These are phyloP conservation scores for Didymellaceae sp. DNA, from an alignment of 2,329 filamentous ascomycete genomes.

Conservation along the genomic window DNA sequence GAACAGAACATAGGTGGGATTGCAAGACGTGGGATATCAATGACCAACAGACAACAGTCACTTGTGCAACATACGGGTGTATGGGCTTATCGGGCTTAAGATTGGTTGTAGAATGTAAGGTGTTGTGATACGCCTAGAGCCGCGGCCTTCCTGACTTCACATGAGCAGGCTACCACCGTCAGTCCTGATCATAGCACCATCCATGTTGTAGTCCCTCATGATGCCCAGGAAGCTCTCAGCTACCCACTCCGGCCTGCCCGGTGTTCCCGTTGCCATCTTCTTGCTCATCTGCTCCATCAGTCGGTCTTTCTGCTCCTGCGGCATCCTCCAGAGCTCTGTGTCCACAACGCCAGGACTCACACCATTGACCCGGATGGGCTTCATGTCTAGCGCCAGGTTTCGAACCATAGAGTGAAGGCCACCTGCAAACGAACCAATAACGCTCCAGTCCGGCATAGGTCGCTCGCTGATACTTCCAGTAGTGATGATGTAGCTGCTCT, in stretches of 20 bases:
- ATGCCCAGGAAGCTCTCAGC: constrained; percentile 57
- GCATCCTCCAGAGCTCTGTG: constrained; percentile 52
- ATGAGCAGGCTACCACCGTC: constrained; percentile 48
- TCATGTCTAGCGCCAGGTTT: constrained; percentile 67
- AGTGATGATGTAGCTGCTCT: constrained; percentile 63
- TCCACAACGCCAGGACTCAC: constrained; percentile 63
- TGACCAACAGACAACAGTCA: constrained; percentile 5
- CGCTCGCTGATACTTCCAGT: constrained; percentile 60
- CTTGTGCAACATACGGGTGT: neutral
- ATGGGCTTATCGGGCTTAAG: neutral
- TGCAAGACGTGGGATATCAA: neutral
- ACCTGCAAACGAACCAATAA: constrained; percentile 57
- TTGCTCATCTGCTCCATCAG: constrained; percentile 29
- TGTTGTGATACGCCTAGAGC: neutral
- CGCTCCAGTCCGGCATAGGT: constrained; percentile 60
- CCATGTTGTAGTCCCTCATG: constrained; percentile 56
- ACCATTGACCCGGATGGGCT: constrained; percentile 68
- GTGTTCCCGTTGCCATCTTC: constrained; percentile 36
- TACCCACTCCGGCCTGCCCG: constrained; percentile 41
- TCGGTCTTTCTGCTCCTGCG: constrained; percentile 34
- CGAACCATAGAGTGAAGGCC: constrained; percentile 62
- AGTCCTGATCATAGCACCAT: constrained; percentile 53
- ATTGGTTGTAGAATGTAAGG: neutral
- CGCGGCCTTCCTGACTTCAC: neutral
- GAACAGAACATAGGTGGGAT: neutral